Base-by-base conservation (phyloP, 345 rosid species). In the Triadica sebifera region DNA sequence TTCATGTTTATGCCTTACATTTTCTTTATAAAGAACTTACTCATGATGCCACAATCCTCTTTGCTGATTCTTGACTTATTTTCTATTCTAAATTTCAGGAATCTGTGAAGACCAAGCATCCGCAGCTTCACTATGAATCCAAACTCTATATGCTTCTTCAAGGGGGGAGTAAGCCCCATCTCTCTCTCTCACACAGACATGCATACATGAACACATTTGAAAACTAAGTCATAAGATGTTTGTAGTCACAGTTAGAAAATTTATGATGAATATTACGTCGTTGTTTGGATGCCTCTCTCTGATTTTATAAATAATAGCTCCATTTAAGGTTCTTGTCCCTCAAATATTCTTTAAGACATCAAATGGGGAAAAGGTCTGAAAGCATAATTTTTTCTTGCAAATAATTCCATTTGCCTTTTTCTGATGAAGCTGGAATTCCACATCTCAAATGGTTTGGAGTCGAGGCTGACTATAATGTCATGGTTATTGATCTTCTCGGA, bases 401-500 rank as follows among this genome's bases (percentile, higher is more conserved):
- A 25, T 41, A n/a, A 15, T 68, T n/a, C 49, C 9, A 45, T 12
- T 68, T 6, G 65, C 56, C 34, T 75, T 79, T 62, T 39, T 50
- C 29, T 56, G 8, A 66, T 80, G 82, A 62, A 91, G 97, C 91
- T 64, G 94, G 97, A 70, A 82, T 91, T 80, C 97, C 97, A 22
- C 90, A 88, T 79, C 90, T 91, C 49, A 88, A 90, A 79, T 91
- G 97, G 97, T 91, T 86, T 76, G 97, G 94, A 62, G 90, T 90
- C 75, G 93, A 91, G 75, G 87, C 82, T 41, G 97, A 91, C 24
- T 90, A 91, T 82, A 91, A 86, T 78, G 82, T 88, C 34, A 91
- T 91, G 97, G 94, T 90, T 62, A 90, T 91, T 74, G 97, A 91
- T 76, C 93, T 91, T 72, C 94, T 91, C 78, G 94, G 97, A 15